Evolutionary conservation across 2,329 filamentous ascomycete species (phyloP), one percentile per base, ranked within the genome.

Genomic region (Fusarium abutilonis): DNA sequence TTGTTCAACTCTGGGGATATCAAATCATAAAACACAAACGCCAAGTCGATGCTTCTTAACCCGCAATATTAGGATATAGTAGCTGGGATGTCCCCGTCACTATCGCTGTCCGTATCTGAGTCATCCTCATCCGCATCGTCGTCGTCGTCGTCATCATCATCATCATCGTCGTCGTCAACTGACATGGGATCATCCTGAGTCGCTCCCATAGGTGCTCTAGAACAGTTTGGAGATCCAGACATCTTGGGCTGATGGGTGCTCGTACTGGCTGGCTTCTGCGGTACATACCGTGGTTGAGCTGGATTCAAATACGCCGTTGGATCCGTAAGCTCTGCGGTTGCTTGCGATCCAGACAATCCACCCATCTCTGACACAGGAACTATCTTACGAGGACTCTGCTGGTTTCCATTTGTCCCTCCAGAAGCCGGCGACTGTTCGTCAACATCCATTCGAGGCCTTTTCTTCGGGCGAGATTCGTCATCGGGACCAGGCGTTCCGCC

Each of bases 311-410:
- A 53, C 11, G 67, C 45, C 3, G 75, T 78, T 4, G 78, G 77
- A 56, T 79, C 77, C 21, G 70, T 68, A 13, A 63, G 69, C 46
- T 76, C 75, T 6, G 74, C 75, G 2, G 76, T 76, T 11, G 74
- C 77, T 14, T 73, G 64, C 2, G 76, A 72, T 1, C 71, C 76
- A 6, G 65, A 61, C 6, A 79, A 59, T 0, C 78, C 76, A 11
- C 75, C 72, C 64, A 77, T 74, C 39, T 76, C 70, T 4, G 69
- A 64, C 8, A 77, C 55, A 2, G 71, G 66, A 6, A 74, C 70
- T 45, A 63, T 68, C 58, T 69, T 73, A 21, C 64, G 68, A 28
- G 66, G 63, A 8, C 55, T 63, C 15, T 61, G 63, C 21, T 63
- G 60, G 13, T 14, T 40, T 29, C 35, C 36, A 15, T 45, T 49